Evolutionary conservation across 352 stramenopile species (phyloP), one percentile per base, ranked within the genome.

Genomic region (Peronospora destructor): DNA sequence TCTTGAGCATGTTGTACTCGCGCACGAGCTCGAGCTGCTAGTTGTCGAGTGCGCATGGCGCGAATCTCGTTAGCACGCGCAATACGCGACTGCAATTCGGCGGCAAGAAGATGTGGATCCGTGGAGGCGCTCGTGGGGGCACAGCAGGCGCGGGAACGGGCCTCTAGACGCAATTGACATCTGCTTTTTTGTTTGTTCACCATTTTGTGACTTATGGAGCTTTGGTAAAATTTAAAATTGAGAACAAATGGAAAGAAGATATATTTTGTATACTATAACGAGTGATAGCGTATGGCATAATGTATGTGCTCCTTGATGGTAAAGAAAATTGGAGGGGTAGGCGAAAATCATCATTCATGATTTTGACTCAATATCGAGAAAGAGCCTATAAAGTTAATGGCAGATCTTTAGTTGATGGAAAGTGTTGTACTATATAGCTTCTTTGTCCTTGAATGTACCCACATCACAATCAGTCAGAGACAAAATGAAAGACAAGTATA

Each of bases 141-240:
- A 28, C 50, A 59, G 35, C 41, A 40, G 25, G 64, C 64, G 12
- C 67, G 53, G 13, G 62, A 78, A 17, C 76, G 69, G 37, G 70
- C 71, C 33, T 90, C 79, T 6, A 90, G 64, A 1, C 79, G 79
- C 23, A 84, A 45, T 41, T 90, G 79, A 46, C 79, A 90, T 57
- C 66, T 75, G 62, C 70, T 85, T 53, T 90, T 85, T 6, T 60
- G 63, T 45, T 70, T 58, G 59, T 77, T 78, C 39, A 65, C 72
- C 75, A 86, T 85, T 2, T 30, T 32, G 0, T 12, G 0, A 32
- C 10, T 30, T 30, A 7, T 30, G 0, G 3, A 32, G 6, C 12
- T 32, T 9, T 32, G 28, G 7, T 32, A 2, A 12, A 12, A 32
- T 12, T 12, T 12, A 21, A 11, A 3, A 32, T 12, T 13, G 28